Conservation (phyloP, 371 early-diverging fungal genomes). For the Lichtheimia ramosa region DNA sequence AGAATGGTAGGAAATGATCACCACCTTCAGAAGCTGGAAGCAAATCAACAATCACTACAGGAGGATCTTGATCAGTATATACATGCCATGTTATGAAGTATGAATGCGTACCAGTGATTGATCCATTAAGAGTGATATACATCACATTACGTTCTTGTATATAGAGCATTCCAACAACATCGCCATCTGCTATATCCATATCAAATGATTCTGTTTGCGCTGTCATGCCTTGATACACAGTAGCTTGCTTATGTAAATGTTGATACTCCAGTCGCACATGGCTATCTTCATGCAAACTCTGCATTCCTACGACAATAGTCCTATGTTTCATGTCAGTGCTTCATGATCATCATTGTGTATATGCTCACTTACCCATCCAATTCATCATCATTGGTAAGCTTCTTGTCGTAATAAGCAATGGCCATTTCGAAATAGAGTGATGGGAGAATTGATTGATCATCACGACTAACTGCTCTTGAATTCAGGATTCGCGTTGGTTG, state of each 20-base stretch:
- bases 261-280: conserved; percentile 28
- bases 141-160: conserved; percentile 12
- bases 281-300: conserved; percentile 4
- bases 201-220: conserved; percentile 21
- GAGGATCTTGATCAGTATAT: background rate
- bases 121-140: conserved; percentile 11
- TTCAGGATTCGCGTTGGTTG: background rate
- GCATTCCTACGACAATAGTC: conserved; percentile 7
- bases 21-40: conserved; percentile 1
- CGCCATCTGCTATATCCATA: conserved; percentile 26
- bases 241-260: conserved; percentile 4
- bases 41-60: conserved; percentile 10
- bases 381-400: background rate
- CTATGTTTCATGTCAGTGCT: background rate
- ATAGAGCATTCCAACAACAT: conserved; percentile 29
- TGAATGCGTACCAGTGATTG: conserved; percentile 8
- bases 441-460: conserved; percentile 12
- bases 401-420: conserved; percentile 1
- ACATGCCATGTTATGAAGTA: background rate
- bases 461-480: background rate
- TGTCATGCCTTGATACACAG: conserved; percentile 7
- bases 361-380: background rate
- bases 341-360: background rate
- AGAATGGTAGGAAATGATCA: conserved; percentile 10
- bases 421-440: conserved; percentile 40